Evolutionary conservation across 345 rosid genomes (phyloP).

Genomic region (Cardamine occulta): DNA sequence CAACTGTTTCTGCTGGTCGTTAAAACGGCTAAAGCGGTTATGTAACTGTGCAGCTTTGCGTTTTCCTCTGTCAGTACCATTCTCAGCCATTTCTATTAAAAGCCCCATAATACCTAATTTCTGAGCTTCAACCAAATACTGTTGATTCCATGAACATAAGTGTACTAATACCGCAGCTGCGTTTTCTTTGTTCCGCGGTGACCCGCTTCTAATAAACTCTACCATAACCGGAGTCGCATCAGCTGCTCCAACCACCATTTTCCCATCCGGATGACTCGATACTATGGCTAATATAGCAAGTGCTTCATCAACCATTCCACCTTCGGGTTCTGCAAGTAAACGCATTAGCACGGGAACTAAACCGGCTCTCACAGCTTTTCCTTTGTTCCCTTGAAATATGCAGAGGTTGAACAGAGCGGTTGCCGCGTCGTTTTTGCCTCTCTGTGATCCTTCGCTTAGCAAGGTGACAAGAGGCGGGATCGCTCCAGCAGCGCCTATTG

Average conservation of each 20-base stretch:
- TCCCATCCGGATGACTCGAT: constrained; percentile 72
- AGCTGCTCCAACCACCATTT: constrained; percentile 61
- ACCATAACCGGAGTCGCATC: constrained; percentile 67
- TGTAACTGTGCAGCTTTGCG: constrained; percentile 88
- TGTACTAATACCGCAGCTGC: constrained; percentile 82
- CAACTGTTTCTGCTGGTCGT: constrained; percentile 63
- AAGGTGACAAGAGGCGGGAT: constrained; percentile 84
- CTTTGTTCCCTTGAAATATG: constrained; percentile 92
- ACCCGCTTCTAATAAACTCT: constrained; percentile 65
- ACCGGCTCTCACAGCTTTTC: constrained; percentile 87
- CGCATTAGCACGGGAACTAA: constrained; percentile 65
- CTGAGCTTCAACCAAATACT: constrained; percentile 66
- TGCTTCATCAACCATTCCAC: constrained; percentile 76
- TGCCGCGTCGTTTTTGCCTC: constrained; percentile 97
- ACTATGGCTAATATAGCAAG: constrained; percentile 71
- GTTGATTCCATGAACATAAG: constrained; percentile 71
- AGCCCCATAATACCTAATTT: constrained; percentile 70
- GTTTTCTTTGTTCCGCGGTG: constrained; percentile 71
- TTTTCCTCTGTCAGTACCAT: constrained; percentile 91
- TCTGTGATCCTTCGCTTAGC: constrained; percentile 82
- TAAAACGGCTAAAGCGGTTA: constrained; percentile 67
- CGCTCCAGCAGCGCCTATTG: constrained; percentile 82
- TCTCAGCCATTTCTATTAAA: constrained; percentile 70
- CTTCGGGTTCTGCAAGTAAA: constrained; percentile 67
- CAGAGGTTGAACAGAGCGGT: constrained; percentile 92